A percentile compares a stretch with the other conserved stretches of the same genome.
Conservation (phyloP, 2,329 filamentous ascomycete species). For the Ascosphaera apis region DNA sequence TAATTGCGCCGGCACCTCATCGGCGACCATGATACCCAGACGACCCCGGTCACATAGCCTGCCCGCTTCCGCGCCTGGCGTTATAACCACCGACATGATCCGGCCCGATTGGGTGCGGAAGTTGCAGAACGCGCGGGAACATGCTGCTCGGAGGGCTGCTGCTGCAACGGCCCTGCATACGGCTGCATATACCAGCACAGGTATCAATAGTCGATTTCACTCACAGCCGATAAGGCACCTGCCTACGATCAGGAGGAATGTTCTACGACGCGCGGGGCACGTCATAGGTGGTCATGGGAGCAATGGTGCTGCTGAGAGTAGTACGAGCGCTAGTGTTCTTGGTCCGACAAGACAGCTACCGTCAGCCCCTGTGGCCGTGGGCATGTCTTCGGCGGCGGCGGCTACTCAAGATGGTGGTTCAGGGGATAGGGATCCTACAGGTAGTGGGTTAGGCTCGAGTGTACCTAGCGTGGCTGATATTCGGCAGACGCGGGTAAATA, state of each 20-base stretch:
- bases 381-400: no score
- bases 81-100: conserved; percentile 80
- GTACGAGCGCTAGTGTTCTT: no score
- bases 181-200: conserved; percentile 76
- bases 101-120: conserved; percentile 91
- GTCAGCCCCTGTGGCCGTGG: no score
- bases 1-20: conserved; percentile 33
- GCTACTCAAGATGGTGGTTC: no score
- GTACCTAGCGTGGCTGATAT: no score
- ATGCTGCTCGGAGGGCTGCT: conserved; percentile 66
- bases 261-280: conserved; percentile 21
- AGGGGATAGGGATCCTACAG: no score
- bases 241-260: conserved; percentile 31
- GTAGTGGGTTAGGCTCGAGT: no score
- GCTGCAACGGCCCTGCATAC: conserved; percentile 88
- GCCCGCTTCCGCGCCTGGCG: conserved; percentile 60
- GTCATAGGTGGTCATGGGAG: no score
- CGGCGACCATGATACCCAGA: conserved; percentile 15
- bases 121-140: conserved; percentile 58
- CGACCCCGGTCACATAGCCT: conserved; percentile 43
- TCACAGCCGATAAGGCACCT: conserved; percentile 30
- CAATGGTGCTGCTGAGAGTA: no score
- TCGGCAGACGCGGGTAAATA: conserved; percentile 52
- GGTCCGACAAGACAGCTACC: no score
- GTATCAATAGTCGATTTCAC: no score